Evolutionary conservation across 1,284 basidiomycete genomes (phyloP), one percentile per base, ranked within the genome.

Genomic region (Spongispora temasekensis): DNA sequence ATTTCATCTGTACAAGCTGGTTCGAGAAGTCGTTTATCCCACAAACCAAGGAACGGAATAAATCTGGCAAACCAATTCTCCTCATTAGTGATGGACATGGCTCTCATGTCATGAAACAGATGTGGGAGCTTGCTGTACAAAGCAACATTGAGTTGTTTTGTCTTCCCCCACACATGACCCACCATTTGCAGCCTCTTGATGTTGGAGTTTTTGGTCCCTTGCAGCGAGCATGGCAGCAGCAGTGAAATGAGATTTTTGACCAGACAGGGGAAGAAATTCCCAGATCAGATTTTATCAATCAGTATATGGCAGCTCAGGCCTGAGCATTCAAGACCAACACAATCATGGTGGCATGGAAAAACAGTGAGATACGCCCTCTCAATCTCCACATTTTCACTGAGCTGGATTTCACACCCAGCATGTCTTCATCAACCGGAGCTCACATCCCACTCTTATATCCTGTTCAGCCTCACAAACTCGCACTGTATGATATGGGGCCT

Each of bases 71-170:
- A 15, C 44, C 25, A 2, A 48, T 48, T 13, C 44, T 48, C 10
- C 23, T 56, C 30, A 48, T 56, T 13, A 46, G 48, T 35, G 55
- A 56, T 56, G 55, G 44, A 9, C 55, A 56, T 48, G 25, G 44
- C 27, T 48, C 44, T 48, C 23, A 48, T 17, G 13, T 48, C 44
- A 48, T 25, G 5, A 48, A 48, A 27, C 23, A 48, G 23, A 48
- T 48, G 44, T 25, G 4, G 6, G 44, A 48, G 12, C 44, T 48
- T 15, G 44, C 44, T 27, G 44, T 27, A 13, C 6, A 48, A 46
- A 56, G 34, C 35, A n/a, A 28, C 27, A 48, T 56, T 21, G 42
- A 56, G 12, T n/a, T 56, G 1, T 48, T 56, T n/a, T 56, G 55
- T 44, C 55, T 56, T 23, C 55, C 44, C 23, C 42, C 44, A 21